Conservation (phyloP, 2,329 filamentous ascomycete species). For the Fusarium sp. region DNA sequence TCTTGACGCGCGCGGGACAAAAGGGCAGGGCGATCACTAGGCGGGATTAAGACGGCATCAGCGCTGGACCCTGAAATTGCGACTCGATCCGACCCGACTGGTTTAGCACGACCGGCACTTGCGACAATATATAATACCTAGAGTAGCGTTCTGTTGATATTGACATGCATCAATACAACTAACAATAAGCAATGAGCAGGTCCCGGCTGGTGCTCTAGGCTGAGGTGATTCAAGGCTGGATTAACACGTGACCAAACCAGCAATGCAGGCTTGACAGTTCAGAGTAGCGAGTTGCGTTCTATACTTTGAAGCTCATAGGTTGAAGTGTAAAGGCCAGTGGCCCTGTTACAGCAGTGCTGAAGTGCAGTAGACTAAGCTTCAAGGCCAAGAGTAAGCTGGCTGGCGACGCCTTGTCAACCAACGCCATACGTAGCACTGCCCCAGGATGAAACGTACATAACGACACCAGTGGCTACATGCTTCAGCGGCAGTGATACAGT, state of each 20-base stretch:
- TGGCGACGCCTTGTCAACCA: background rate
- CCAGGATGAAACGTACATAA: conserved; percentile 5
- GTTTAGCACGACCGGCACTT: background rate
- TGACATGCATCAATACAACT: background rate
- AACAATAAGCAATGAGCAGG: background rate
- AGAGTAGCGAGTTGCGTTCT: background rate
- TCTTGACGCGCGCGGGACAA: background rate
- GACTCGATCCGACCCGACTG: background rate
- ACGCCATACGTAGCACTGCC: conserved; percentile 15
- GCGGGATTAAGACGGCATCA: conserved; percentile 19
- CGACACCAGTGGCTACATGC: background rate
- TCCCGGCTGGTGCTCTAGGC: too few relatives aligned
- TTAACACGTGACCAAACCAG: background rate
- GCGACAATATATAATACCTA: background rate
- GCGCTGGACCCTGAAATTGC: conserved; percentile 13
- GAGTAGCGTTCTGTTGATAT: background rate
- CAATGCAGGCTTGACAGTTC: background rate
- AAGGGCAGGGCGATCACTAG: background rate
- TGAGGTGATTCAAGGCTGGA: too few relatives aligned
- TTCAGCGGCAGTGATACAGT: background rate
- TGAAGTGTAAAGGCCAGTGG: background rate
- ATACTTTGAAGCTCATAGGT: background rate
- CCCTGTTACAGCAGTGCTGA: background rate
- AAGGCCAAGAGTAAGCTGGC: background rate
- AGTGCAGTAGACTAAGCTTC: background rate